Conservation (phyloP, 306 rosid genomes). For the Astragalus glycyphyllos region DNA sequence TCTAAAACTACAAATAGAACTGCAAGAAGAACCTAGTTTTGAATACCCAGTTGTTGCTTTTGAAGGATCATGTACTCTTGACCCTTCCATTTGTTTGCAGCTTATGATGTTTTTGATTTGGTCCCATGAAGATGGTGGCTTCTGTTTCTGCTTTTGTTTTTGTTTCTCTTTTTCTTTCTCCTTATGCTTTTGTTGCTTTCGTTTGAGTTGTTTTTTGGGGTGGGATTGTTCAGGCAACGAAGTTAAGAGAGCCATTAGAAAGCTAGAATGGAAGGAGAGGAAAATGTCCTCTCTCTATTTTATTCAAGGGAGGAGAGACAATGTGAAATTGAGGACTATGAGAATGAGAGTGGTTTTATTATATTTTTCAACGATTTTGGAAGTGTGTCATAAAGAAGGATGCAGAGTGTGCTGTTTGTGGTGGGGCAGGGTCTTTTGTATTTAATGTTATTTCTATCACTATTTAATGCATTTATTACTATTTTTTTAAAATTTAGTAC, state of each 20-base stretch:
- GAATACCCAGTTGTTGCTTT: constrained; percentile 57
- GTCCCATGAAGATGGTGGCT: constrained; percentile 78
- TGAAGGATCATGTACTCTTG: constrained; percentile 77
- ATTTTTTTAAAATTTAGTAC: too few relatives aligned
- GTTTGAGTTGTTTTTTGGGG: constrained; percentile 43
- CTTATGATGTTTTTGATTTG: constrained; percentile 85
- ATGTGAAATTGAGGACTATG: too few relatives aligned
- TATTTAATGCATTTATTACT: too few relatives aligned
- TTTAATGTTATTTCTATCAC: too few relatives aligned
- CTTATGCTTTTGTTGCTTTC: constrained; percentile 37
- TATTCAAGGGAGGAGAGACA: background rate
- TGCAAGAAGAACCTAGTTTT: constrained; percentile 83
- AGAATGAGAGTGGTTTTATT: too few relatives aligned
- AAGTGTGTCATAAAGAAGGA: too few relatives aligned
- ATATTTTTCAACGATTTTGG: too few relatives aligned
- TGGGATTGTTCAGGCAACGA: constrained; percentile 56
- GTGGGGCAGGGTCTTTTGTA: too few relatives aligned
- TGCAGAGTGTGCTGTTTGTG: too few relatives aligned
- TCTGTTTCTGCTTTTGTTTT: constrained; percentile 41
- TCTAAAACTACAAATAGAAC: constrained; percentile 90
- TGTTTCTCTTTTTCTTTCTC: constrained; percentile 46
- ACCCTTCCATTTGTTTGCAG: constrained; percentile 88
- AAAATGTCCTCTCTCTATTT: constrained; percentile 39
- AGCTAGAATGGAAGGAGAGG: background rate
- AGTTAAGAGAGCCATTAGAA: constrained; percentile 62